A percentile compares a stretch with the other conserved stretches of the same genome.
Conservation (phyloP, 768 basidiomycete genomes). For the Tricholoma sp. region DNA sequence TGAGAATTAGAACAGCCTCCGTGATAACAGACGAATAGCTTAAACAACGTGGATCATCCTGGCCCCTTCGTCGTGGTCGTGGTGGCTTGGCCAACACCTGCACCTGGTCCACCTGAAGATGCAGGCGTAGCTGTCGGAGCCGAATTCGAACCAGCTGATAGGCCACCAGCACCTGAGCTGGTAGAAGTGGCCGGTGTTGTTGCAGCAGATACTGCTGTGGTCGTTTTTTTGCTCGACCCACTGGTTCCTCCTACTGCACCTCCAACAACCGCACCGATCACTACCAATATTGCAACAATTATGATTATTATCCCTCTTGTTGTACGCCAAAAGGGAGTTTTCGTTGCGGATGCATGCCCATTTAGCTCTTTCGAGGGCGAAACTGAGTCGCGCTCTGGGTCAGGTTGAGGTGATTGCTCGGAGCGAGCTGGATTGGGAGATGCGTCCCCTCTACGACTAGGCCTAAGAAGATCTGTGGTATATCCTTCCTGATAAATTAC, state of each 20-base stretch:
- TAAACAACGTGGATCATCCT: too few species aligned
- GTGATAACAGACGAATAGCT: too few species aligned
- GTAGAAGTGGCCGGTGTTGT: background rate
- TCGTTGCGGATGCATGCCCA: constrained; percentile 3
- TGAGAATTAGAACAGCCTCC: too few species aligned
- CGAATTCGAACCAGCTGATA: background rate
- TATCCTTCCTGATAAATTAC: constrained; percentile 42
- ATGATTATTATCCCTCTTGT: constrained; percentile 38
- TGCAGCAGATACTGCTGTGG: background rate
- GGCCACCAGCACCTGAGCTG: background rate
- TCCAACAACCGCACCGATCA: constrained; percentile 50
- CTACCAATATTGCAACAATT: constrained; percentile 29
- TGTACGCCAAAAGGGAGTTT: constrained; percentile 46
- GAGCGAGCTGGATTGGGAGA: constrained; percentile 6
- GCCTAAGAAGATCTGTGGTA: constrained; percentile 40
- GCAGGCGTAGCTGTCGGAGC: background rate
- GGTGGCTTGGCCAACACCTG: too few species aligned
- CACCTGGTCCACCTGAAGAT: background rate
- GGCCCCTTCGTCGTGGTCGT: too few species aligned
- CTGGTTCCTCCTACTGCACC: constrained; percentile 52
- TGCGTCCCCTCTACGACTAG: constrained; percentile 11
- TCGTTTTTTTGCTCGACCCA: constrained; percentile 1
- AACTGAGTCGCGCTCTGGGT: constrained; percentile 15
- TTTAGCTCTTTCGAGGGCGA: constrained; percentile 15
- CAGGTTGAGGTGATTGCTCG: constrained; percentile 11